Evolutionary conservation across 2,329 filamentous ascomycete species (phyloP).

Genomic region (Monilinia fructicola): DNA sequence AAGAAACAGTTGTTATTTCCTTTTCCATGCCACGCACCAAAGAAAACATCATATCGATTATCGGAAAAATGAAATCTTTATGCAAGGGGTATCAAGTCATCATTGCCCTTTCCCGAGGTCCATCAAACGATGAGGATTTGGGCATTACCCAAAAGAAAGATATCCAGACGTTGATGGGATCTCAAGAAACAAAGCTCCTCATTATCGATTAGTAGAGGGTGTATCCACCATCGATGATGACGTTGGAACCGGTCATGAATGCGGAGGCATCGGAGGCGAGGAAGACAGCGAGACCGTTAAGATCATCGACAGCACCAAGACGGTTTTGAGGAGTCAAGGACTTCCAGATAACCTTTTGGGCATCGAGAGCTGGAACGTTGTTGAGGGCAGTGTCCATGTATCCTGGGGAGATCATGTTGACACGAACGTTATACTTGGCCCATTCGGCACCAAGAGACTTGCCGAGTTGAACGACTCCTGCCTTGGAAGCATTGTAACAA

Average conservation of each 20-base stretch:
- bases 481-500: constrained; percentile 83
- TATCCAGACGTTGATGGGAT: constrained; percentile 13
- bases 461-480: constrained; percentile 73
- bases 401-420: constrained; percentile 78
- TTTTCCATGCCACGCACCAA: constrained; percentile 7
- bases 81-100: constrained; percentile 10
- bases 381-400: constrained; percentile 87
- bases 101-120: not conserved
- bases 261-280: constrained; percentile 69
- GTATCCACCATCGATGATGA: constrained; percentile 41
- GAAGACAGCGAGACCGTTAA: constrained; percentile 76
- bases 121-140: constrained; percentile 2
- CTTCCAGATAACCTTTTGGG: constrained; percentile 80
- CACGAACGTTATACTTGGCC: constrained; percentile 76
- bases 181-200: constrained; percentile 24
- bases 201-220: constrained; percentile 38
- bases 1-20: not conserved
- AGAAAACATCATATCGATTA: constrained; percentile 14
- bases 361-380: constrained; percentile 73
- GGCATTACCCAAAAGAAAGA: constrained; percentile 1
- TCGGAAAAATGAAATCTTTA: constrained; percentile 14
- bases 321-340: constrained; percentile 71
- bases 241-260: constrained; percentile 78
- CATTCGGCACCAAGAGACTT: constrained; percentile 82
- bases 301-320: constrained; percentile 70